Evolutionary conservation across 192 early-diverging fungal species (phyloP).

Genomic region (Umbelopsis vinacea): DNA sequence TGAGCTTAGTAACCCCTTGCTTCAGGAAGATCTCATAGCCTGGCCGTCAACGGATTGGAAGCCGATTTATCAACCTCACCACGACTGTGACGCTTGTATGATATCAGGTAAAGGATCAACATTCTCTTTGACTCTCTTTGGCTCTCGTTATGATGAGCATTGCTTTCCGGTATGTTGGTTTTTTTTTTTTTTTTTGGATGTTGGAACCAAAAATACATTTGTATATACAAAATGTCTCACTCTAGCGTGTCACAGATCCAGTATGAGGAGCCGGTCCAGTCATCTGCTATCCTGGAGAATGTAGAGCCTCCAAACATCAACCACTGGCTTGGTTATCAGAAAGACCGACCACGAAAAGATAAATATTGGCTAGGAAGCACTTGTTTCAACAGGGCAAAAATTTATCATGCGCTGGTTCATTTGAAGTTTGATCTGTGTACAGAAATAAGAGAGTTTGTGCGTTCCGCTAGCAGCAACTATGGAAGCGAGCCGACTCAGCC

Average conservation of each 20-base stretch:
- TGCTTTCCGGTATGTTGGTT: slow-evolving; percentile 1
- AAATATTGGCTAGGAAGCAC: slow-evolving; percentile 16
- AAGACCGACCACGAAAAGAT: slow-evolving; percentile 1
- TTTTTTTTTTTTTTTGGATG: no score
- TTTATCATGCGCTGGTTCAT: slow-evolving; percentile 6
- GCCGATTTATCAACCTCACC: not conserved
- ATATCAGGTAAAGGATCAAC: slow-evolving; percentile 8
- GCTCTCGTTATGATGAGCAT: not conserved
- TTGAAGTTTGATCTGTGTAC: not conserved
- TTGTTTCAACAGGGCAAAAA: slow-evolving; percentile 9
- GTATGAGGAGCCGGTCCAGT: not conserved
- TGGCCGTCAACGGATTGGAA: slow-evolving; percentile 5
- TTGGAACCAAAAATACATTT: not conserved
- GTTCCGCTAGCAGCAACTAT: not conserved
- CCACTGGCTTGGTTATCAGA: not conserved
- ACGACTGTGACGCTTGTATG: slow-evolving; percentile 16
- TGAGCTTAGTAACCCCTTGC: not conserved
- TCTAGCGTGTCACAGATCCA: not conserved
- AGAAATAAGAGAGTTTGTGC: not conserved
- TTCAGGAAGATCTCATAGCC: not conserved
- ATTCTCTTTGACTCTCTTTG: not conserved
- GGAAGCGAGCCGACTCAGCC: no score
- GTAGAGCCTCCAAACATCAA: not conserved
- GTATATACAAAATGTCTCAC: not conserved
- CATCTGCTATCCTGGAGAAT: not conserved